phyloP scores from a whole-genome alignment of 371 early-diverging fungal genomes.

The Mucor velutinosus region DNA sequence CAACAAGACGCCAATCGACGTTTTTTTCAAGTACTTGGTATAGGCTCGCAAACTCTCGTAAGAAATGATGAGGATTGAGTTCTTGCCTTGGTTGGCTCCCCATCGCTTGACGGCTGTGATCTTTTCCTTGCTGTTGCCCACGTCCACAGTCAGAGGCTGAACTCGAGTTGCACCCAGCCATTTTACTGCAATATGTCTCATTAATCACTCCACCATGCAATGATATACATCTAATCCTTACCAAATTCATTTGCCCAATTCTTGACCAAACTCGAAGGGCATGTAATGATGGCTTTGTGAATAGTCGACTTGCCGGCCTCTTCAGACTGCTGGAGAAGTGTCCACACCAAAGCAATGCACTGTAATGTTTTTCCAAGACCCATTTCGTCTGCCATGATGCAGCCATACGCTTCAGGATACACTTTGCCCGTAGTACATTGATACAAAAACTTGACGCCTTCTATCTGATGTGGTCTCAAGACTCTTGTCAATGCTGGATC shows the following conservation, averaged over 20 bases:
- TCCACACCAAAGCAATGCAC: slow-evolving; percentile 95
- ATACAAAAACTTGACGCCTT: slow-evolving; percentile 90
- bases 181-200: slow-evolving; percentile 56
- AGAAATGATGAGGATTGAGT: slow-evolving; percentile 92
- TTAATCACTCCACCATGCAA: slow-evolving; percentile 1
- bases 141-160: slow-evolving; percentile 79
- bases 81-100: slow-evolving; percentile 81
- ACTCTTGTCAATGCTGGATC: slow-evolving; percentile 86
- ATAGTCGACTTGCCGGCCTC: slow-evolving; percentile 86
- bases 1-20: slow-evolving; percentile 90
- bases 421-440: slow-evolving; percentile 87
- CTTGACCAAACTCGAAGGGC: slow-evolving; percentile 81
- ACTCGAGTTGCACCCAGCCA: slow-evolving; percentile 90
- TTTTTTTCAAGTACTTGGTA: slow-evolving; percentile 68
- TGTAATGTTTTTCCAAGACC: slow-evolving; percentile 95
- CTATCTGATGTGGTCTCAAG: slow-evolving; percentile 95
- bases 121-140: slow-evolving; percentile 87
- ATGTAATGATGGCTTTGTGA: slow-evolving; percentile 87
- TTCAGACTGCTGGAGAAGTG: slow-evolving; percentile 89
- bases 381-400: slow-evolving; percentile 99
- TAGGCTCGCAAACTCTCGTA: slow-evolving; percentile 92
- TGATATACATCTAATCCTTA: slow-evolving; percentile 18
- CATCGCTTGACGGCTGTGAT: slow-evolving; percentile 78
- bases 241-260: slow-evolving; percentile 89
- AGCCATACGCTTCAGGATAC: slow-evolving; percentile 63